Percentiles rank a stretch among this genome's conserved stretches.
These are phyloP conservation scores for Cronartium ribicola DNA, from an alignment of 1,284 basidiomycete genomes.

Conservation along the genomic window DNA sequence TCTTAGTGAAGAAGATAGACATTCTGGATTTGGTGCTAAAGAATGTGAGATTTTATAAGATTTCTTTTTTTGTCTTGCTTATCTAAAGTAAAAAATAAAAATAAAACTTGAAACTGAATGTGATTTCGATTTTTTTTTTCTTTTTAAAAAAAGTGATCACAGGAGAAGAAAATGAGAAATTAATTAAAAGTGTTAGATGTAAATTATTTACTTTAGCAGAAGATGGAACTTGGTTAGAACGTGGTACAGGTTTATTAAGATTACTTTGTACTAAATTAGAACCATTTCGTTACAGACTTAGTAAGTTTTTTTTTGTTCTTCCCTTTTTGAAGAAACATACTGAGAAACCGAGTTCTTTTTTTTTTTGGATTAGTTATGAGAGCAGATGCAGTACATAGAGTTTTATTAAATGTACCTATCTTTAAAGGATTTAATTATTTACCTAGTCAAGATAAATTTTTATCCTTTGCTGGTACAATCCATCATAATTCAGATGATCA, in stretches of 20 bases:
- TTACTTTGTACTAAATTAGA: constrained; percentile 32
- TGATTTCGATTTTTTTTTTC: too few species aligned
- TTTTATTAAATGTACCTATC: constrained; percentile 38
- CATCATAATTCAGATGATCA: too few species aligned
- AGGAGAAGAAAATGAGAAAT: constrained; percentile 32
- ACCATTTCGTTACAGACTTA: constrained; percentile 33
- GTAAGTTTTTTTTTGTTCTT: constrained; percentile 9
- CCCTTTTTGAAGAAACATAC: background rate
- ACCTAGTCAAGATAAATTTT: constrained; percentile 34
- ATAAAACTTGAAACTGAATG: too few species aligned
- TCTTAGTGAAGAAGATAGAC: constrained; percentile 18
- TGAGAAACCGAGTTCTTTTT: background rate
- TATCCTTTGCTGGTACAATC: constrained; percentile 23
- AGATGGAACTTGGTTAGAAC: constrained; percentile 33
- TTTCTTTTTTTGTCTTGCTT: background rate
- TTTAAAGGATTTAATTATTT: constrained; percentile 38
- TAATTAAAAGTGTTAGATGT: constrained; percentile 35
- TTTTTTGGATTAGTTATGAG: constrained; percentile 40
- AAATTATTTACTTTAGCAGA: constrained; percentile 36
- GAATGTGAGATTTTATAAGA: constrained; percentile 11
- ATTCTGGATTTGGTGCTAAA: constrained; percentile 25
- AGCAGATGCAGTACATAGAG: constrained; percentile 38
- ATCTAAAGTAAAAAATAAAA: background rate
- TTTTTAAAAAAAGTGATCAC: constrained; percentile 23
- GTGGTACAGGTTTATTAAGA: constrained; percentile 28